A percentile compares a stretch with the other conserved stretches of the same genome.
phyloP scores from a whole-genome alignment of 2,329 filamentous ascomycete species.

The Fusarium domesticum region DNA sequence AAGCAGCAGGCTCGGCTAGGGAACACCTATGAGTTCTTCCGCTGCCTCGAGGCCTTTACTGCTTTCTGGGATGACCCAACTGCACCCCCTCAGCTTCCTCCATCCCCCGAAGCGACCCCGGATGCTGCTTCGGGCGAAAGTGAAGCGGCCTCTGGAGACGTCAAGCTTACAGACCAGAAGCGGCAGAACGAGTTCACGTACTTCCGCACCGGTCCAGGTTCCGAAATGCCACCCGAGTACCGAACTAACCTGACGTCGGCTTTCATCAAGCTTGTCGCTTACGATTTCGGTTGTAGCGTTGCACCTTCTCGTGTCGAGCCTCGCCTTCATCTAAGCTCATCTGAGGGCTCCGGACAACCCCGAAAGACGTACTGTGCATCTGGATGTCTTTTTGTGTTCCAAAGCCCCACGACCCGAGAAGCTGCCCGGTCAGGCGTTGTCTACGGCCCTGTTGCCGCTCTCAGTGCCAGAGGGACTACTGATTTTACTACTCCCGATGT shows the following conservation, averaged over 20 bases:
- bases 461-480: constrained; percentile 56
- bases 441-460: constrained; percentile 59
- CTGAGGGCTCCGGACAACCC: constrained; percentile 28
- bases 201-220: constrained; percentile 47
- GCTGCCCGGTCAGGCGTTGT: constrained; percentile 57
- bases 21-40: constrained; percentile 65
- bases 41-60: constrained; percentile 57
- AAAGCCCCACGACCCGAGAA: constrained; percentile 57
- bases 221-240: constrained; percentile 56
- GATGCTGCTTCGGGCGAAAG: constrained; percentile 18
- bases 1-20: constrained; percentile 54
- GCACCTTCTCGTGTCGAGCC: constrained; percentile 56
- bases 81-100: constrained; percentile 30
- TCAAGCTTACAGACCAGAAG: constrained; percentile 13
- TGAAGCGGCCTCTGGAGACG: constrained; percentile 5
- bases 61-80: constrained; percentile 62
- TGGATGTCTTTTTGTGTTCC: constrained; percentile 58
- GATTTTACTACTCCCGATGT: constrained; percentile 44
- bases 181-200: constrained; percentile 11
- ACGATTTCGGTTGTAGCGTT: constrained; percentile 64
- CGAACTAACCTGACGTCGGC: constrained; percentile 56
- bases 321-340: constrained; percentile 52
- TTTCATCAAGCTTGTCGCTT: constrained; percentile 62
- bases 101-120: constrained; percentile 32
- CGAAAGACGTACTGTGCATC: constrained; percentile 57